A percentile compares a stretch with the other conserved stretches of the same genome.
Evolutionary conservation across 73 alveolate genomes (phyloP).

Genomic region (Paramecium sonneborni): DNA sequence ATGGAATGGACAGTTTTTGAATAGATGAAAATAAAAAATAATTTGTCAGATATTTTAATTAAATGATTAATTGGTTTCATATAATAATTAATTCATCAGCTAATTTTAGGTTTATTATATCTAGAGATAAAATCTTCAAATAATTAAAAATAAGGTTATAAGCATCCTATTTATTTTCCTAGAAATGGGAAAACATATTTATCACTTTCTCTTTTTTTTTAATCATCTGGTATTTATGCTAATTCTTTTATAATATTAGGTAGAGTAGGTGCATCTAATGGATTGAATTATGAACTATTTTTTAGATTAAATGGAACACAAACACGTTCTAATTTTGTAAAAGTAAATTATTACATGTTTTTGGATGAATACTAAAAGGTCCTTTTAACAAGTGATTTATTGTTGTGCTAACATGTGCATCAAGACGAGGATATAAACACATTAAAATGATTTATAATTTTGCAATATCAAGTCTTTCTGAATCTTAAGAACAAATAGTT

Average conservation of each 20-base stretch:
- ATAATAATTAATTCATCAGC: neutral
- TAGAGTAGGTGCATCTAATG: slow-evolving; percentile 71
- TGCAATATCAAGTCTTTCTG: slow-evolving; percentile 27
- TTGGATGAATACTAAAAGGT: slow-evolving; percentile 98
- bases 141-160: neutral
- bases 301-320: slow-evolving; percentile 87
- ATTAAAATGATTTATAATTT: slow-evolving; percentile 71
- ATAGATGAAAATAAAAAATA: neutral
- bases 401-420: slow-evolving; percentile 94
- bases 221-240: neutral
- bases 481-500: neutral
- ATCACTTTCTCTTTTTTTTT: neutral
- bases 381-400: slow-evolving; percentile 95
- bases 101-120: neutral
- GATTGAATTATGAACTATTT: slow-evolving; percentile 69
- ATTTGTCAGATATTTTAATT: slow-evolving; percentile 2
- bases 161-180: neutral
- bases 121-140: slow-evolving; percentile 14
- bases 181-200: neutral
- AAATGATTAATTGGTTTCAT: neutral
- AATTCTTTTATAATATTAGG: neutral
- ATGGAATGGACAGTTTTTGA: slow-evolving; percentile 37
- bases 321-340: slow-evolving; percentile 69
- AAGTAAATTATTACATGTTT: slow-evolving; percentile 77
- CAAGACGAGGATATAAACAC: slow-evolving; percentile 95